Percentiles rank a stretch among this genome's conserved stretches.
These are phyloP conservation scores for Plantago major DNA, from an alignment of 257 asterid genomes.

Conservation along the genomic window DNA sequence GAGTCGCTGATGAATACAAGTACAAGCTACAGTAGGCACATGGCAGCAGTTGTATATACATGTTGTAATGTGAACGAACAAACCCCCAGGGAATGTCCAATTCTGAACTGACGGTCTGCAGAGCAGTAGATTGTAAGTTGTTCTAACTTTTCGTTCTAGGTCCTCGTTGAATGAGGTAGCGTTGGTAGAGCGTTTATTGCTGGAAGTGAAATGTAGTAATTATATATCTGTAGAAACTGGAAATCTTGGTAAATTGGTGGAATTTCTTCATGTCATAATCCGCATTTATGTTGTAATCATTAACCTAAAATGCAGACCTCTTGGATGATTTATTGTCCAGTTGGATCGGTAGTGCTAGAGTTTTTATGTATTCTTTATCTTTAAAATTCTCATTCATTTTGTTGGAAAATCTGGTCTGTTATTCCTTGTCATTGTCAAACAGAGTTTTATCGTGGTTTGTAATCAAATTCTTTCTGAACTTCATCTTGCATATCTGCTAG, in stretches of 20 bases:
- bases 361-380: no score
- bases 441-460: no score
- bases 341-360: neutral
- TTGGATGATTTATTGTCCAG: neutral
- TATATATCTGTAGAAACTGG: neutral
- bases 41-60: slow-evolving; percentile 37
- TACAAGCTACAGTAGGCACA: slow-evolving; percentile 32
- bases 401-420: neutral
- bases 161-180: slow-evolving; percentile 22
- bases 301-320: slow-evolving; percentile 7
- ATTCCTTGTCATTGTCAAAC: no score
- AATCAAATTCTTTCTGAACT: no score
- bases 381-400: neutral
- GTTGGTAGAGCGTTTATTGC: slow-evolving; percentile 21
- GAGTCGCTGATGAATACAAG: slow-evolving; percentile 58
- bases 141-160: slow-evolving; percentile 25
- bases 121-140: slow-evolving; percentile 27
- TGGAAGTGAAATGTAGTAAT: slow-evolving; percentile 13
- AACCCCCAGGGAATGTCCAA: slow-evolving; percentile 18
- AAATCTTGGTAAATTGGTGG: slow-evolving; percentile 29
- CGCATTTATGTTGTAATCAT: slow-evolving; percentile 28
- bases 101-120: slow-evolving; percentile 2
- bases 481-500: no score
- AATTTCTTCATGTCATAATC: slow-evolving; percentile 16
- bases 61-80: slow-evolving; percentile 39